Evolutionary conservation across 169 alveolate species (phyloP), one percentile per base, ranked within the genome.

Genomic region (Eimeria praecox): DNA sequence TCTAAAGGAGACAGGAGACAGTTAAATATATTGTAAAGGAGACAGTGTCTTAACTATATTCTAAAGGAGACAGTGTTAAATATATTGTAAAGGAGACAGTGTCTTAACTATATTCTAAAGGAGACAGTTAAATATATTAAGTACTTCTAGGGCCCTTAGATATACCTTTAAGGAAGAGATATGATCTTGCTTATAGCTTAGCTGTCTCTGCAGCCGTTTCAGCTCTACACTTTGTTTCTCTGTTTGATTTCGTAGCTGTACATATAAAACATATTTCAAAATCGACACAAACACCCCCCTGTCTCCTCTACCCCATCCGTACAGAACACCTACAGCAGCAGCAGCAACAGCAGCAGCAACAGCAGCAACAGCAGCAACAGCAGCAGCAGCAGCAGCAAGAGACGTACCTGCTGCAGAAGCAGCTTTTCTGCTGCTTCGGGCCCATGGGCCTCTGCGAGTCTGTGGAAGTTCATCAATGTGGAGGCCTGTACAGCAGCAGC

Each of bases 381-480:
- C 78, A 56, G 92, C 92, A 83, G 77, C 75, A 56, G 18, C 54
- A 85, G 33, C 78, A 56, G 80, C 92, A 85, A 59, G 62, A 35
- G 42, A 2, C 92, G 12, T 78, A 85, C 92, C 49, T 85, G 92
- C 78, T 85, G 92, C 92, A 85, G 92, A 18, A 85, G 78, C 75
- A 85, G 59, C 78, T 85, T 85, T 33, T 85, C 92, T 59, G 92
- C 92, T 59, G 92, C 92, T 22, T 52, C 92, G 71, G 56, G 92
- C 30, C 92, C 92, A 59, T 85, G 92, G n/a, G 77, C 92, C 44
- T 85, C 92, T 6, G 92, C 92, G 38, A 85, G 92, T 14, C 92
- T 30, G 44, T 85, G 92, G 73, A 85, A 85, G 56, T 46, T 44
- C 92, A 85, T 85, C 38, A 85, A 44, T 16, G 92, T 85, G 30